phyloP scores from a whole-genome alignment of 768 basidiomycete species.

The Lyophyllum decastes region DNA sequence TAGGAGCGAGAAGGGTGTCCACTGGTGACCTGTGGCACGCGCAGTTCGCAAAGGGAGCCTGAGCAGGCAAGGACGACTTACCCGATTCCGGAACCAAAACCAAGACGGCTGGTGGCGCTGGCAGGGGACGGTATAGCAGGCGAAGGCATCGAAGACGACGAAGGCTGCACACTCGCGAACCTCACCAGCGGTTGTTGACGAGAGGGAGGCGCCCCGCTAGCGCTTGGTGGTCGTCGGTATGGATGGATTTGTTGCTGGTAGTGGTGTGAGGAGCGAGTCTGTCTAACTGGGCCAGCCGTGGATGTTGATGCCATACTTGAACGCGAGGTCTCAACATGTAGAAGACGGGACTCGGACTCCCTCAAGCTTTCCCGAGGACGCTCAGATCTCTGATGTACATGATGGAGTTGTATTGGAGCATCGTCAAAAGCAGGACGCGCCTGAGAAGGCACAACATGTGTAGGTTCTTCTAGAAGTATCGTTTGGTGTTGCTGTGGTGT shows the following conservation, averaged over 20 bases:
- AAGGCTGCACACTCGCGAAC: constrained; percentile 24
- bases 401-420: constrained; percentile 32
- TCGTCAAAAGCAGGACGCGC: constrained; percentile 25
- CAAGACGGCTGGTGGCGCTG: constrained; percentile 19
- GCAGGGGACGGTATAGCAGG: constrained; percentile 26
- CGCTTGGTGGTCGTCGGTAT: constrained; percentile 12
- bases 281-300: constrained; percentile 16
- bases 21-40: constrained; percentile 21
- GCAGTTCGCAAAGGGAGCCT: constrained; percentile 2
- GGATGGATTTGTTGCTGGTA: constrained; percentile 19
- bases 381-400: constrained; percentile 25
- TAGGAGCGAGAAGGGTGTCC: constrained; percentile 15
- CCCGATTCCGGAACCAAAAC: constrained; percentile 24
- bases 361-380: constrained; percentile 26
- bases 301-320: constrained; percentile 16
- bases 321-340: constrained; percentile 23
- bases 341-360: constrained; percentile 19
- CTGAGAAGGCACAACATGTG: constrained; percentile 32
- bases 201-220: constrained; percentile 17
- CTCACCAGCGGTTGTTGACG: constrained; percentile 22
- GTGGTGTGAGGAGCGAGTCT: constrained; percentile 10
- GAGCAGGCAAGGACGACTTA: constrained; percentile 12
- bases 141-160: constrained; percentile 24
- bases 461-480: constrained; percentile 31
- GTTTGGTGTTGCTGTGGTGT: constrained; percentile 27